A percentile compares a stretch with the other conserved stretches of the same genome.
phyloP scores from a whole-genome alignment of 2,329 filamentous ascomycete species.

The Amylocarpus encephaloides region DNA sequence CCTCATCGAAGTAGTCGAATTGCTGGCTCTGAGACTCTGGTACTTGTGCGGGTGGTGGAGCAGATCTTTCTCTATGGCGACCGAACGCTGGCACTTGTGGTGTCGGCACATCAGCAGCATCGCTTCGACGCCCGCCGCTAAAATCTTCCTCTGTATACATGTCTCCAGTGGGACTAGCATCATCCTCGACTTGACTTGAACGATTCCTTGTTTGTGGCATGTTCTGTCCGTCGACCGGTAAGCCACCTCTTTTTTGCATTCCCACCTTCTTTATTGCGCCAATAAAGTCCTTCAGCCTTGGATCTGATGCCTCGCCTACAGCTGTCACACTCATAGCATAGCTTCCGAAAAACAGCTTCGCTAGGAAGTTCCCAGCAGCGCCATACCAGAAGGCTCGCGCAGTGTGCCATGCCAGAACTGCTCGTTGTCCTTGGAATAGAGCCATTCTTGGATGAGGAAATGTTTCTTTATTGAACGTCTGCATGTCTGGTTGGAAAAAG shows the following conservation, averaged over 20 bases:
- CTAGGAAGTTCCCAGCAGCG: conserved; percentile 17
- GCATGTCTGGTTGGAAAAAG: conserved; percentile 26
- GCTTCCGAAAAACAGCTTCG: conserved; percentile 17
- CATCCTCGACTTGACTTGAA: conserved; percentile 10
- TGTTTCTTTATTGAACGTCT: conserved; percentile 17
- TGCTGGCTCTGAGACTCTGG: conserved; percentile 12
- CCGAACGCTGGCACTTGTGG: neutral
- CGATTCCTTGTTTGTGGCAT: neutral
- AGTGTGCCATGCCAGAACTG: conserved; percentile 22
- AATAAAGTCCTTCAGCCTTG: conserved; percentile 22
- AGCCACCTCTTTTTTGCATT: conserved; percentile 5
- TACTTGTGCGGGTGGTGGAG: conserved; percentile 2
- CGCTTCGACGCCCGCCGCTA: neutral
- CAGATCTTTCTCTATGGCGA: too few relatives aligned
- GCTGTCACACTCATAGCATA: conserved; percentile 23
- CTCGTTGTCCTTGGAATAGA: conserved; percentile 14
- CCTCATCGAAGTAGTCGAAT: conserved; percentile 27
- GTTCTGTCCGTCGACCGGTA: neutral
- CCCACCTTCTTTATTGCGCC: conserved; percentile 8
- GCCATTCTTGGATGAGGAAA: conserved; percentile 1
- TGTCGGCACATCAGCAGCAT: neutral
- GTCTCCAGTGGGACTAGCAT: conserved; percentile 28
- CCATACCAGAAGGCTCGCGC: conserved; percentile 21
- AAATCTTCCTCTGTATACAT: conserved; percentile 16
- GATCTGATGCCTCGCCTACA: conserved; percentile 25